Percentiles rank a stretch among this genome's conserved stretches.
phyloP scores from a whole-genome alignment of 108 stramenopile species.

The Fragilaria radians region DNA sequence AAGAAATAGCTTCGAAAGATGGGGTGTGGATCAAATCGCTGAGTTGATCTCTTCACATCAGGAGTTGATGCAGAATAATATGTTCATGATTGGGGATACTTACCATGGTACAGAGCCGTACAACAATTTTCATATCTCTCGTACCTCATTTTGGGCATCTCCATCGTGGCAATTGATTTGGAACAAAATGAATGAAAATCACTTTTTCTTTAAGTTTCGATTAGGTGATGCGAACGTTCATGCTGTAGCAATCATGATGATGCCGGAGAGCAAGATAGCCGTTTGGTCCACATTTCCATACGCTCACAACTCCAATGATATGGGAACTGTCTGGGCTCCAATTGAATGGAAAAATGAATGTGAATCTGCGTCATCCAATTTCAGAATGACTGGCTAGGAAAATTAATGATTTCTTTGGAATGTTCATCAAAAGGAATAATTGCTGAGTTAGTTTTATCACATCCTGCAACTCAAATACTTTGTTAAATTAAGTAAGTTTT shows the following conservation, averaged over 20 bases:
- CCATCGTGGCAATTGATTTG: constrained; percentile 5
- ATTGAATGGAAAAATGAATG: constrained; percentile 17
- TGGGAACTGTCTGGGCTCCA: not conserved
- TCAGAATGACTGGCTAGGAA: too few relatives aligned
- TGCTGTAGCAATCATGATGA: constrained; percentile 22
- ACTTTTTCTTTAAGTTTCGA: constrained; percentile 26
- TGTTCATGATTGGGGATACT: not conserved
- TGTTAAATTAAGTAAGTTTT: too few relatives aligned
- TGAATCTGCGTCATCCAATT: too few relatives aligned
- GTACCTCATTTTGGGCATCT: constrained; percentile 16
- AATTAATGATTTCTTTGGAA: too few relatives aligned
- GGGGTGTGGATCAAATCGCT: constrained; percentile 16
- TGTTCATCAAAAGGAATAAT: too few relatives aligned
- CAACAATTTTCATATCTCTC: constrained; percentile 27
- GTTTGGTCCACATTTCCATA: constrained; percentile 14
- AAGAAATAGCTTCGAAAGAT: constrained; percentile 5
- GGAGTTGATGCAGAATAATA: not conserved
- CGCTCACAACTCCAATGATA: constrained; percentile 27
- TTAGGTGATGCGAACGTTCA: constrained; percentile 28
- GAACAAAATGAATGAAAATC: constrained; percentile 6
- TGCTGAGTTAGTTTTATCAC: too few relatives aligned
- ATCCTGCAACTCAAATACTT: too few relatives aligned
- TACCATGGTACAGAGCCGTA: constrained; percentile 21
- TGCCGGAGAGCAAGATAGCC: constrained; percentile 4
- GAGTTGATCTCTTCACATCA: constrained; percentile 10